Evolutionary conservation across 2,329 filamentous ascomycete genomes (phyloP), one percentile per base, ranked within the genome.

Genomic region (Paecilomyces sp.): DNA sequence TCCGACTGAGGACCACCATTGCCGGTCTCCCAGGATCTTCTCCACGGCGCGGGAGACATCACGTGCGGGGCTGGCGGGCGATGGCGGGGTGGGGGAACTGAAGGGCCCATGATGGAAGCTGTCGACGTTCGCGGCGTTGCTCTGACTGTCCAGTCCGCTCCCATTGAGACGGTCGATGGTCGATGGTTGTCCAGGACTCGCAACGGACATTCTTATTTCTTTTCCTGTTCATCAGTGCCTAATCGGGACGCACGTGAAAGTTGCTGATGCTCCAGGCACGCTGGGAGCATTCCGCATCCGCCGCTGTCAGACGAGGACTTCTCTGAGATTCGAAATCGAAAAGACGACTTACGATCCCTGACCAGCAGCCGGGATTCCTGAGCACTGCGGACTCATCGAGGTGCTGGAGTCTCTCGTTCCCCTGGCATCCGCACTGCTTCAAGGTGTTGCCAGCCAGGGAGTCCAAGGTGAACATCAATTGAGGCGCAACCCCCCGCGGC

Each of bases 401-500:
- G 3, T n/a, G 36, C 36, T 47, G 36, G 36, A 47, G 36, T 47
- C 15, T 47, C 31, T 9, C 11, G 3, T 15, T 8, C 36, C 36
- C 36, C 15, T 47, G 36, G 13, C 15, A 47, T 15, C 36, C 18
- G 36, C 36, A 47, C 13, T 18, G 6, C n/a, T 47, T 3, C n/a
- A 15, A 18, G n/a, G 36, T 18, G 36, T 47, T 47, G 36, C n/a
- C 13, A 47, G 36, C 36, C 22, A 47, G 15, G 36, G 15, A 18
- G 36, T 18, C 36, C 31, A 18, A 47, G 36, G 13, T 47, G 36
- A 47, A 47, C 36, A 47, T 47, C 36, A 47, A 8, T 47, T 53
- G n/a, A 34, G n/a, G 54, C 30, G 56, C 41, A 54, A 33, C 8
- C 41, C 57, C 57, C 51, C 57, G 57, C 51, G 33, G 52, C 52